Evolutionary conservation across 1,284 basidiomycete genomes (phyloP), one percentile per base, ranked within the genome.

Genomic region (Chalciporus sp.): DNA sequence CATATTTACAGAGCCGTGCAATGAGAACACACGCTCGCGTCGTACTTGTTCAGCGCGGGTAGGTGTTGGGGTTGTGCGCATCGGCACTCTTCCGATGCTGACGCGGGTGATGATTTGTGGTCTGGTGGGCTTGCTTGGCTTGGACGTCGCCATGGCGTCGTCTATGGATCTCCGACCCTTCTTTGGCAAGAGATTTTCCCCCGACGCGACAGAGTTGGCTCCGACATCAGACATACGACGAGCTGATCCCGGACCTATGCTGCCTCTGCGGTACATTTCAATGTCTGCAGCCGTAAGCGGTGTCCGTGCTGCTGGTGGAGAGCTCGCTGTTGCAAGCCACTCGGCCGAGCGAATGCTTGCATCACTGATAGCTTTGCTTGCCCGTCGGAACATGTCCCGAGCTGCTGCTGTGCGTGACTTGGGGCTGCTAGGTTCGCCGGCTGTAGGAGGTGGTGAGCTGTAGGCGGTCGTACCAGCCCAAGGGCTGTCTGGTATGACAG

Each of bases 81-180:
- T 68, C 4, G 75, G 72, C 26, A 68, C 77, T 29, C 62, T 73
- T 1, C 79, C 77, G 37, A 76, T 65, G 55, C 70, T 80, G 47
- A 77, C 71, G 47, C 72, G 69, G 28, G 66, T 54, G 19, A 68
- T 39, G 5, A 51, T 16, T 16, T 14, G 42, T 9, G 49, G 37
- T 29, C 19, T 51, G 41, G 19, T 28, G 9, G 28, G 29, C n/a
- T n/a, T 35, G 11, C 28, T 28, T 4, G 52, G 26, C 44, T 35
- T 44, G 29, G 43, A 28, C 17, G 17, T 9, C 44, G 4, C 7
- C 33, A 43, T 42, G 17, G 41, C 17, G 2, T 52, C 51, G 20
- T 56, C 63, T 29, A 35, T 26, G n/a, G 54, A 58, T 50, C 29
- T 45, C 35, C 51, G 41, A 31, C 23, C 43, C 8, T 40, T 40